phyloP scores from a whole-genome alignment of 2,329 filamentous ascomycete genomes.

The Parastagonospora avenae region DNA sequence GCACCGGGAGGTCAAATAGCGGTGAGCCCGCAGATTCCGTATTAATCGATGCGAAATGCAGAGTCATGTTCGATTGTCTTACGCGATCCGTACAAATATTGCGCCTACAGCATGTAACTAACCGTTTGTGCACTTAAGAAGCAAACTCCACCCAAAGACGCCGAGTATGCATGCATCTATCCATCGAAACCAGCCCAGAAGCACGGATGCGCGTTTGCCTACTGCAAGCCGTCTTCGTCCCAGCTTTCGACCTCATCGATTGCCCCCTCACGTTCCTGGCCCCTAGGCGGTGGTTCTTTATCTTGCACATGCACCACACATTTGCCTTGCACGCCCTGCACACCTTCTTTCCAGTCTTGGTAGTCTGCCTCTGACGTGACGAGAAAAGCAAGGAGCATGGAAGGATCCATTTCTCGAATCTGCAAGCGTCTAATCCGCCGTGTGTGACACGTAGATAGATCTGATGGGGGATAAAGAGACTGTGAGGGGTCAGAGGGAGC shows the following conservation, averaged over 20 bases:
- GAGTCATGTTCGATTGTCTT: no score
- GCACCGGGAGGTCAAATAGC: no score
- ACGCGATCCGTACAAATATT: no score
- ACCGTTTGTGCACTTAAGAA: background rate
- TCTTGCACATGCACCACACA: conserved; percentile 84
- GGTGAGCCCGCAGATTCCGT: no score
- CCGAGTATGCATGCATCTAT: background rate
- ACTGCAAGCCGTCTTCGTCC: conserved; percentile 59
- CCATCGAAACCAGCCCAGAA: background rate
- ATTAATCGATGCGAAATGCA: no score
- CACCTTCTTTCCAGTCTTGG: conserved; percentile 76
- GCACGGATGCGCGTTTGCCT: background rate
- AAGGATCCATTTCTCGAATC: conserved; percentile 93
- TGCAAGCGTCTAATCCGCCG: conserved; percentile 80
- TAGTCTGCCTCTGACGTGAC: conserved; percentile 84
- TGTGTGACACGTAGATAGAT: conserved; percentile 85
- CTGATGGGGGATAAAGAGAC: conserved; percentile 68
- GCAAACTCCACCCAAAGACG: background rate
- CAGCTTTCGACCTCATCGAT: conserved; percentile 90
- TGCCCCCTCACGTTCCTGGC: conserved; percentile 68
- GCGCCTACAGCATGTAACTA: no score
- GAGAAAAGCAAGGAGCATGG: conserved; percentile 94
- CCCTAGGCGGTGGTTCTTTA: conserved; percentile 61
- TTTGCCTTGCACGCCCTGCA: conserved; percentile 74
- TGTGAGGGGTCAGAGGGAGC: conserved; percentile 37